Evolutionary conservation across 2,329 filamentous ascomycete species (phyloP), one percentile per base, ranked within the genome.

Genomic region (Ophiocordyceps camponoti-saundersi): DNA sequence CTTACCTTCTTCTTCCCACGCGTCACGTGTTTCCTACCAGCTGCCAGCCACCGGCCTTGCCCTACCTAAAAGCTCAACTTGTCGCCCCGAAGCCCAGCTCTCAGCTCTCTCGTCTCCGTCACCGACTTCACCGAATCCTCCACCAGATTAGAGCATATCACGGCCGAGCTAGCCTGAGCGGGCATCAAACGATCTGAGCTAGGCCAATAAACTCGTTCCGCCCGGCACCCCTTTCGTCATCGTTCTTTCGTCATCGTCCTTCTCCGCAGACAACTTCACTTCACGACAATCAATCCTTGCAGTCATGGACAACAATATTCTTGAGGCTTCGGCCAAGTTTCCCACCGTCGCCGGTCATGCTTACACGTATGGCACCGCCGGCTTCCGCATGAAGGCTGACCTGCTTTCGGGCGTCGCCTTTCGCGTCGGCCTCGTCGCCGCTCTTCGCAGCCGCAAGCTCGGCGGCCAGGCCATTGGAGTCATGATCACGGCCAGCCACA

Each of bases 401-500:
- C 76, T 94, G 48, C 82, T 96, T 57, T 85, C 93, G 61, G 92
- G 87, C 34, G 87, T 98, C 52, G 79, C 94, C 55, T 95, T 90
- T 67, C 82, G 89, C 44, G 89, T 95, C 53, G 92, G 90, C 46
- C 77, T 98, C 50, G 78, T 95, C 48, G 86, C 92, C 30, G 80
- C 85, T 48, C 75, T 96, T 46, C 83, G 92, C 52, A 95, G 88
- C 53, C 85, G 87, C 61, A 93, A 92, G 67, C 78, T 93, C 56
- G 82, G 82, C 62, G 83, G 88, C 53, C 85, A 93, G 69, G 83
- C 86, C 56, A 94, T 98, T 59, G 92, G 92, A 59, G 82, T 98
- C 55, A 95, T 95, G 88, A 85, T 95, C 63, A 95, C 88, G 41
- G 88, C 88, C 51, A 93, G 85, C 59, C 88, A 95, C 72, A 95